These are phyloP conservation scores for Trebouxia sp. DNA, from an alignment of 139 green algal species.

Conservation along the genomic window DNA sequence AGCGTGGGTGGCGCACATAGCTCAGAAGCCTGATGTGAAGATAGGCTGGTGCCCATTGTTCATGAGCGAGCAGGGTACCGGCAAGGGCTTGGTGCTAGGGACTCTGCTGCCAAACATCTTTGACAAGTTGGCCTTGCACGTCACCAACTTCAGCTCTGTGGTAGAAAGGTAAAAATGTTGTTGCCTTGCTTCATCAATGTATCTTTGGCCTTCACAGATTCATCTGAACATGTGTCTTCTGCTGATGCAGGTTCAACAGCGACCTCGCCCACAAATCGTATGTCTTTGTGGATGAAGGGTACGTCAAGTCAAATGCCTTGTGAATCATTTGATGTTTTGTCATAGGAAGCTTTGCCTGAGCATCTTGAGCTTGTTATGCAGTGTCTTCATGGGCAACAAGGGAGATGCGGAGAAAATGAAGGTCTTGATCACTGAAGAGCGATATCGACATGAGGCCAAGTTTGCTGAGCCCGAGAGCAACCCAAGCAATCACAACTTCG, in stretches of 20 bases:
- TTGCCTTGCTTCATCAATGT: too few species aligned
- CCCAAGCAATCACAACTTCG: slow-evolving; percentile 1
- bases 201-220: too few species aligned
- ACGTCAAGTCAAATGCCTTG: not conserved
- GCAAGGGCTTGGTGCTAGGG: slow-evolving; percentile 3
- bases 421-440: slow-evolving; percentile 7
- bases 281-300: slow-evolving; percentile 6
- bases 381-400: slow-evolving; percentile 9
- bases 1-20: slow-evolving; percentile 7
- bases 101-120: not conserved
- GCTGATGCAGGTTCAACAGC: not conserved
- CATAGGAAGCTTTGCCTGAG: not conserved
- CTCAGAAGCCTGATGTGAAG: not conserved
- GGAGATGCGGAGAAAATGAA: slow-evolving; percentile 8
- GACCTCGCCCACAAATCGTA: slow-evolving; percentile 9
- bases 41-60: slow-evolving; percentile 15
- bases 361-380: not conserved
- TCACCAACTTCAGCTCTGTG: slow-evolving; percentile 8
- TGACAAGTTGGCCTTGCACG: slow-evolving; percentile 2
- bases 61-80: slow-evolving; percentile 11
- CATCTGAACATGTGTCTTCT: not conserved
- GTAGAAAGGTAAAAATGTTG: not conserved
- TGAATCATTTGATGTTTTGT: not conserved
- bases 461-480: slow-evolving; percentile 15
- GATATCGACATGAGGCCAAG: not conserved